phyloP scores from a whole-genome alignment of 1,284 basidiomycete genomes.

The Fomitiporia mediterranea region DNA sequence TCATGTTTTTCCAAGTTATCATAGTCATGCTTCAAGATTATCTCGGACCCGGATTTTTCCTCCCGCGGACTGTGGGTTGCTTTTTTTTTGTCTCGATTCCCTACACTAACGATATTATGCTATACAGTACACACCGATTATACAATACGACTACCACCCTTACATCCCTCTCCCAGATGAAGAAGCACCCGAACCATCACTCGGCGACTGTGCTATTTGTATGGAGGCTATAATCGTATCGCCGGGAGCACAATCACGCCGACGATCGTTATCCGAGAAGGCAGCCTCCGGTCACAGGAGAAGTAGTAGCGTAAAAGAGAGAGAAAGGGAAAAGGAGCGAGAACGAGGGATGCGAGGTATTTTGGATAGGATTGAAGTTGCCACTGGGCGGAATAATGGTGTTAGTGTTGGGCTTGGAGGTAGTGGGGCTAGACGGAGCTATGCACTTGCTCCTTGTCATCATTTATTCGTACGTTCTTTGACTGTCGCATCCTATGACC shows the following conservation, averaged over 20 bases:
- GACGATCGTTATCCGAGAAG: conserved; percentile 24
- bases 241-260: conserved; percentile 31
- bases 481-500: background rate
- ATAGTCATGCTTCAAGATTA: conserved; percentile 72
- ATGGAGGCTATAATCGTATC: conserved; percentile 77
- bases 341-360: conserved; percentile 37
- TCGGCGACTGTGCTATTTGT: conserved; percentile 86
- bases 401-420: conserved; percentile 37
- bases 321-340: conserved; percentile 28
- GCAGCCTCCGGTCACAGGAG: conserved; percentile 25
- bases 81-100: conserved; percentile 7
- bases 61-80: conserved; percentile 53
- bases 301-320: conserved; percentile 28
- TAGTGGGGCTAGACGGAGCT: conserved; percentile 50
- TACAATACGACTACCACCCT: conserved; percentile 83
- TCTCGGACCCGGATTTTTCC: conserved; percentile 81
- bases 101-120: background rate
- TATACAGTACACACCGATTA: conserved; percentile 52
- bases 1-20: conserved; percentile 61
- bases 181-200: conserved; percentile 64
- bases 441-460: conserved; percentile 85
- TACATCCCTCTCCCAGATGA: conserved; percentile 63
- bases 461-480: conserved; percentile 75
- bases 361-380: conserved; percentile 31
- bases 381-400: conserved; percentile 25